A percentile compares a stretch with the other conserved stretches of the same genome.
phyloP scores from a whole-genome alignment of 768 basidiomycete species.

The Leccinum fibrillosum region DNA sequence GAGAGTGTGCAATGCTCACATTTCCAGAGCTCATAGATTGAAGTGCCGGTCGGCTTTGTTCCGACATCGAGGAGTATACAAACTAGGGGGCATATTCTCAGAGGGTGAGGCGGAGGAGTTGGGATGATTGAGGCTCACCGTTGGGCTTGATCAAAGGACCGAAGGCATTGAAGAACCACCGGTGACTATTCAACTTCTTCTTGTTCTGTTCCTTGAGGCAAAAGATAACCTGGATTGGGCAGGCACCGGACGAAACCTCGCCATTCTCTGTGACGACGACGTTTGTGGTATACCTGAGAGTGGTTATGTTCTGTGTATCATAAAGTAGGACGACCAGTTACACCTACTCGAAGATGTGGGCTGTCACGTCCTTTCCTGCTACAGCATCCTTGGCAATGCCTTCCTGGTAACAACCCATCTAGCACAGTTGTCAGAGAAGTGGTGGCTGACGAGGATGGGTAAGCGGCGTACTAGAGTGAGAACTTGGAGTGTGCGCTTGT shows the following conservation, averaged over 20 bases:
- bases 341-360: constrained; percentile 87
- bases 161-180: constrained; percentile 98
- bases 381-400: constrained; percentile 88
- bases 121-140: constrained; percentile 38
- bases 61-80: constrained; percentile 93
- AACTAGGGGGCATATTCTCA: constrained; percentile 40
- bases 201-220: constrained; percentile 95
- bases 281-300: constrained; percentile 66
- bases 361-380: constrained; percentile 86
- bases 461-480: constrained; percentile 60
- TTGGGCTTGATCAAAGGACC: constrained; percentile 85
- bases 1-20: constrained; percentile 36
- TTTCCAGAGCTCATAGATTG: constrained; percentile 97
- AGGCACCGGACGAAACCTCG: constrained; percentile 71
- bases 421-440: constrained; percentile 1
- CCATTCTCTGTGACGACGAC: constrained; percentile 77
- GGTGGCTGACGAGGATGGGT: not conserved
- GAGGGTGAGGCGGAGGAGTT: not conserved
- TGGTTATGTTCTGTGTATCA: not conserved
- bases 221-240: constrained; percentile 85
- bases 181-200: constrained; percentile 93
- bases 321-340: not conserved
- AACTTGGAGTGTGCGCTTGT: constrained; percentile 89
- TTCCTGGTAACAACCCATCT: constrained; percentile 89
- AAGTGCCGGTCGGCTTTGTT: constrained; percentile 91